These are phyloP conservation scores for Phytophthora agathidicida DNA, from an alignment of 352 stramenopile species.

Conservation along the genomic window DNA sequence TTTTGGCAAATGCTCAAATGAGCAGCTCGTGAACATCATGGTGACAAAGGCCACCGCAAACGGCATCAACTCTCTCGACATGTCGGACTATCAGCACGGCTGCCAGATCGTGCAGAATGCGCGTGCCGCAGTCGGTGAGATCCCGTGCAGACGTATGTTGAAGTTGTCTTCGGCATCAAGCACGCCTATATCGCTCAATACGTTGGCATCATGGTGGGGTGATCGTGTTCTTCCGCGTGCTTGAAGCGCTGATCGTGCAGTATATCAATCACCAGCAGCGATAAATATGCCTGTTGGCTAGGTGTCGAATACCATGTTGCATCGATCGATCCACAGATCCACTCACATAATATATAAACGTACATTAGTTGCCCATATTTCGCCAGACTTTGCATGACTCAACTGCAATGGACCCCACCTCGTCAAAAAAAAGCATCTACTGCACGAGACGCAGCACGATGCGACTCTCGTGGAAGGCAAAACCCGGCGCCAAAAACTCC, in stretches of 20 bases:
- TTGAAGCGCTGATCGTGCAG: conserved; percentile 44
- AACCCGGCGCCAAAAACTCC: conserved; percentile 47
- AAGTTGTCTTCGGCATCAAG: conserved; percentile 49
- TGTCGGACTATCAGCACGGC: conserved; percentile 28
- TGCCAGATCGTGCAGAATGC: conserved; percentile 42
- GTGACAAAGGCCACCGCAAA: conserved; percentile 6
- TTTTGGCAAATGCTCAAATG: conserved; percentile 40
- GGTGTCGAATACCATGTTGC: not conserved
- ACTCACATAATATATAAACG: conserved; percentile 6
- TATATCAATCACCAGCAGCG: conserved; percentile 52
- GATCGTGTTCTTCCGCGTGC: conserved; percentile 46
- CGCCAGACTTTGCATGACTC: not conserved
- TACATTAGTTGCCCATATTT: conserved; percentile 5
- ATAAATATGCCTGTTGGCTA: conserved; percentile 8
- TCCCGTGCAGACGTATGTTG: conserved; percentile 43
- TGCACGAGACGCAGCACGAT: conserved; percentile 41
- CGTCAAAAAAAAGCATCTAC: conserved; percentile 17
- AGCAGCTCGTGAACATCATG: conserved; percentile 27
- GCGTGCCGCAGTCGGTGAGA: conserved; percentile 25
- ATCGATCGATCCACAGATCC: too few relatives aligned
- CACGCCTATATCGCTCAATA: conserved; percentile 41
- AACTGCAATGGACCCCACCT: too few relatives aligned
- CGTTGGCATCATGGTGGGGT: conserved; percentile 35
- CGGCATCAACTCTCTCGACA: conserved; percentile 14
- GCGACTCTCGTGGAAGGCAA: conserved; percentile 52